Evolutionary conservation across 1,284 basidiomycete species (phyloP).

Genomic region (Ganoderma boninense): DNA sequence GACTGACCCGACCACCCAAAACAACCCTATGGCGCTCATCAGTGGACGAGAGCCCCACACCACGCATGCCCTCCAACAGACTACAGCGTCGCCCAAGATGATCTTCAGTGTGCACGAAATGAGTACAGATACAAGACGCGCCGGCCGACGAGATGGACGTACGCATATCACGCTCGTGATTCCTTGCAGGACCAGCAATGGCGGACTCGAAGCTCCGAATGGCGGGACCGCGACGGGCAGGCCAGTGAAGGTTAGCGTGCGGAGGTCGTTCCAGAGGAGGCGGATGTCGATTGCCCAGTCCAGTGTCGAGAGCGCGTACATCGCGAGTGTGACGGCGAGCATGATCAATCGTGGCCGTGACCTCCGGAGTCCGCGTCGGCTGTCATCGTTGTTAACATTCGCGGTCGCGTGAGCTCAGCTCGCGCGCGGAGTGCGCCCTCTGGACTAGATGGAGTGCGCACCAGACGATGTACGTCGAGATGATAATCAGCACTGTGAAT

Average conservation of each 20-base stretch:
- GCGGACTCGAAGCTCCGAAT: constrained; percentile 14
- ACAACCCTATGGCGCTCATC: constrained; percentile 4
- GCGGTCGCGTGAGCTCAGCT: neutral
- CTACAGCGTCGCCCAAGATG: constrained; percentile 21
- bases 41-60: constrained; percentile 14
- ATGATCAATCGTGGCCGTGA: constrained; percentile 16
- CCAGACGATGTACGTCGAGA: constrained; percentile 16
- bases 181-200: constrained; percentile 13
- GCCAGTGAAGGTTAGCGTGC: constrained; percentile 8
- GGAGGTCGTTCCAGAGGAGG: constrained; percentile 18
- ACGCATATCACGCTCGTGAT: constrained; percentile 25
- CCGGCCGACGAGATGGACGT: neutral
- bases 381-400: constrained; percentile 7
- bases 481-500: constrained; percentile 18
- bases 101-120: constrained; percentile 2
- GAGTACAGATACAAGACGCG: neutral
- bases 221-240: neutral
- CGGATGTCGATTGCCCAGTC: constrained; percentile 24
- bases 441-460: neutral
- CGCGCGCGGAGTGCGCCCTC: too few relatives aligned
- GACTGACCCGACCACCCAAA: constrained; percentile 23
- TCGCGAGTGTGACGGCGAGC: constrained; percentile 19
- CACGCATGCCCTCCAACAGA: constrained; percentile 21
- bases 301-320: constrained; percentile 22
- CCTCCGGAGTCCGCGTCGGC: constrained; percentile 14